phyloP scores from a whole-genome alignment of 768 basidiomycete genomes.

The Sporobolomyces phaffii region DNA sequence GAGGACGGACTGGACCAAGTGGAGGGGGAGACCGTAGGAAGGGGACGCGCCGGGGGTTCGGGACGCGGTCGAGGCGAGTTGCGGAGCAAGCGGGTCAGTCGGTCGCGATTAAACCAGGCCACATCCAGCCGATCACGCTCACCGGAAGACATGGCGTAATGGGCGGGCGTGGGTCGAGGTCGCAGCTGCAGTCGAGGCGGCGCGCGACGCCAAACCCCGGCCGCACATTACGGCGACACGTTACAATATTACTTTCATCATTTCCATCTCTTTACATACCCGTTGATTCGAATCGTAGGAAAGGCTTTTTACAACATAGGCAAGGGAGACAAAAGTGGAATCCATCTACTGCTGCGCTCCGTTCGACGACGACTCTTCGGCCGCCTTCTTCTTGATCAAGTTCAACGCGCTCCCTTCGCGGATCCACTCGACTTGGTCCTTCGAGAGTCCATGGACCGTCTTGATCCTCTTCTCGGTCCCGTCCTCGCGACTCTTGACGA shows the following conservation, averaged over 20 bases:
- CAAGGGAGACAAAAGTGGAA: not conserved
- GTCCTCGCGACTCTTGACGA: constrained; percentile 56
- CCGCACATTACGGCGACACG: too few species aligned
- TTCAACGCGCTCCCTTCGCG: constrained; percentile 83
- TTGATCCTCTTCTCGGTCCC: constrained; percentile 27
- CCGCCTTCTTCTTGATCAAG: constrained; percentile 53
- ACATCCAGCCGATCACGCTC: too few species aligned
- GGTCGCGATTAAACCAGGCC: not conserved
- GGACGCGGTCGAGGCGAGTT: not conserved
- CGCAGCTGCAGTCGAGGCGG: too few species aligned
- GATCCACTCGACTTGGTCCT: constrained; percentile 86
- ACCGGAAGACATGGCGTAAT: too few species aligned
- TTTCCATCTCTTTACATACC: too few species aligned
- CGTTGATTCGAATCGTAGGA: too few species aligned
- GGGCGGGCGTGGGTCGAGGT: too few species aligned
- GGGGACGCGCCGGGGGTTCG: not conserved
- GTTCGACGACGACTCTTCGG: too few species aligned
- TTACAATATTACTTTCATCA: too few species aligned
- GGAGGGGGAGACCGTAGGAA: not conserved
- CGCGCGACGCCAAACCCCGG: too few species aligned
- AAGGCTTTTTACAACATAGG: too few species aligned
- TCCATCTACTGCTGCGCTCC: not conserved
- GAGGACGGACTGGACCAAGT: constrained; percentile 11
- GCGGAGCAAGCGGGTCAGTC: too few species aligned
- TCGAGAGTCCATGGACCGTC: constrained; percentile 82